Conservation (phyloP, 345 rosid species). For the Citrus reticulata region DNA sequence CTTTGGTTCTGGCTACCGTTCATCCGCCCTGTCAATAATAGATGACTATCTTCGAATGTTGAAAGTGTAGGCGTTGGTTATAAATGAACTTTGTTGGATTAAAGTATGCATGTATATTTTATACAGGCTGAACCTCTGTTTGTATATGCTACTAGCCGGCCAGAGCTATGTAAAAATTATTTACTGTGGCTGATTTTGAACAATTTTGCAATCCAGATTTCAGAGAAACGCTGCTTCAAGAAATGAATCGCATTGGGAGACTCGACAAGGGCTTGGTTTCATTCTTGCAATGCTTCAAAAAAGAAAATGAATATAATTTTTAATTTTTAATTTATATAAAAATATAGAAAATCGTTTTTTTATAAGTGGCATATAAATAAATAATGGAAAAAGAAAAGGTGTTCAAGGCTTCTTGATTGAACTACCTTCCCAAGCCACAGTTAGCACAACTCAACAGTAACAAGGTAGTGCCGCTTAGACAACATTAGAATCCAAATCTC, state of each 20-base stretch:
- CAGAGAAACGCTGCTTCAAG: not conserved
- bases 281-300: too few species aligned
- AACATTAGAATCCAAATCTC: not conserved
- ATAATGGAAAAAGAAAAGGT: too few species aligned
- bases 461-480: too few species aligned
- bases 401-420: too few species aligned
- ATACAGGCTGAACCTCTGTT: not conserved
- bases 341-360: too few species aligned
- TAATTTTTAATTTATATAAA: too few species aligned
- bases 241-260: not conserved
- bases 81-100: not conserved
- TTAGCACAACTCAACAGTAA: too few species aligned
- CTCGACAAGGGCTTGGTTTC: too few species aligned
- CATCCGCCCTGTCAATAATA: slow-evolving; percentile 74
- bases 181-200: not conserved
- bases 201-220: not conserved
- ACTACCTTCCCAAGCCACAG: too few species aligned
- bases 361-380: too few species aligned
- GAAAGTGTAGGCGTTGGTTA: slow-evolving; percentile 20
- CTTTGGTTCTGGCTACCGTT: slow-evolving; percentile 84
- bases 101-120: not conserved
- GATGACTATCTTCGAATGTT: slow-evolving; percentile 64
- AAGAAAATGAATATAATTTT: too few species aligned
- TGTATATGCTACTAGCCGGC: not conserved
- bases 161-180: not conserved